Base-by-base conservation (phyloP, 352 stramenopile genomes). In the Globisporangium cystogenes region DNA sequence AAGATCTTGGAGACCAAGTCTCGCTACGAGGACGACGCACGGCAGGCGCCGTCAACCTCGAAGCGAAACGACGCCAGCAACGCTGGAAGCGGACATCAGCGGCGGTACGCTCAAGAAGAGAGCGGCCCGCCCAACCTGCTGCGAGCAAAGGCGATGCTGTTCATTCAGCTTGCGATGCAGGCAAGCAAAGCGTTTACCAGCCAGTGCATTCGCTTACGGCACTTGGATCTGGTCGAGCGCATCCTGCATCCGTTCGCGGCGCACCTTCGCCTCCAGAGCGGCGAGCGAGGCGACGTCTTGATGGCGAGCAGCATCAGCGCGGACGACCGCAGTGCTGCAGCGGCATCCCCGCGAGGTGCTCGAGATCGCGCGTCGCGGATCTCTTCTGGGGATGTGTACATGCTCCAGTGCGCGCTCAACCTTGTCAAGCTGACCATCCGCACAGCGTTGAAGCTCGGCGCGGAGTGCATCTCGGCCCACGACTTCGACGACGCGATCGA, bases 371-470 rank as follows among this genome's bases (percentile, higher is more conserved):
- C 4, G 20, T 8, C 45, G 23, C 24, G 31, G 6, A 1, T 33
- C 47, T 20, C 59, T 15, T 20, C 54, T 27, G 57, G 61, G 41
- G 68, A 84, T 26, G 47, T 72, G 29, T 87, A 90, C 45, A 55
- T 87, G 5, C 52, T 76, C 6, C 77, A 93, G 27, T 88, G 79
- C 43, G 66, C 73, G 26, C 44, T 87, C 10, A 79, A 88, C 51
- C 3, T 87, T 37, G 71, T 83, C 26, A 74, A 76, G 14, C 47
- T 82, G 2, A 61, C 60, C 21, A 80, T 89, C 56, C 76, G 74
- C 51, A 84, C 67, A 21, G 75, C 82, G 16, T 24, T 90, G 11
- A 82, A 88, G 52, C 69, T 93, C 52, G 71, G 76, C 18, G 76
- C 75, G 0, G 72, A 87, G 45, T 90, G 75, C 29, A 85, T 88